Conservation (phyloP, 371 early-diverging fungal genomes). For the Saksenaea oblongispora region DNA sequence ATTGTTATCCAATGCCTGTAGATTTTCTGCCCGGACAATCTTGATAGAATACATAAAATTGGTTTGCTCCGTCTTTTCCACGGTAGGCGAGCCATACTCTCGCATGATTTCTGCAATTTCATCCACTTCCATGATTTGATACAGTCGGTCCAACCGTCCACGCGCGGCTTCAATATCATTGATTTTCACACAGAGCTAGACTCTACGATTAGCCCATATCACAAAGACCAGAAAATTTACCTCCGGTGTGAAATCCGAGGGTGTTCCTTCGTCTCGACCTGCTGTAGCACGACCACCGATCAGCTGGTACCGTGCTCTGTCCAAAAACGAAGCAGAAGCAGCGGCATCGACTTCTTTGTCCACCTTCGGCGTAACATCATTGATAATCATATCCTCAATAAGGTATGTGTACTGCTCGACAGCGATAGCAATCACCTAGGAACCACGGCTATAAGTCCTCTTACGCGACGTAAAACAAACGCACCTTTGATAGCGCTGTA, state of each 20-base stretch:
- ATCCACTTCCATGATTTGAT: conserved; percentile 69
- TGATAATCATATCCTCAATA: conserved; percentile 41
- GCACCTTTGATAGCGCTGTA: conserved; percentile 67
- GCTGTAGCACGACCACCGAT: conserved; percentile 27
- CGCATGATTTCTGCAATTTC: conserved; percentile 53
- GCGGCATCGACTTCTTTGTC: conserved; percentile 12
- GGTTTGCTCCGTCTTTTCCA: conserved; percentile 30
- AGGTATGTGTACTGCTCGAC: conserved; percentile 53
- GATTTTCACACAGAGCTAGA: conserved; percentile 61
- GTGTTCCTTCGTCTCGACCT: conserved; percentile 45
- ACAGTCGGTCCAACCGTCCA: conserved; percentile 59
- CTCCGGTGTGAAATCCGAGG: conserved; percentile 60
- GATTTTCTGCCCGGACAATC: conserved; percentile 59
- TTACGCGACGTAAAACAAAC: conserved; percentile 39
- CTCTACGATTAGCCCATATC: background rate
- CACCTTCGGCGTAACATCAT: conserved; percentile 32
- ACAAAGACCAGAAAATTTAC: conserved; percentile 22
- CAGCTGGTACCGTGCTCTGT: conserved; percentile 40
- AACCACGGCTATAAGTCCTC: conserved; percentile 35
- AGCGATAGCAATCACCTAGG: conserved; percentile 50
- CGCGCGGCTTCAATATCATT: conserved; percentile 72
- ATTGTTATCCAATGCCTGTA: conserved; percentile 57
- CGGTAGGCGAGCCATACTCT: conserved; percentile 31
- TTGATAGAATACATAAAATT: conserved; percentile 59
- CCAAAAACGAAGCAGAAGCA: conserved; percentile 29